Evolutionary conservation across 1,139 yeast genomes (phyloP).

Genomic region (Sugiyamaella grinbergsii): DNA sequence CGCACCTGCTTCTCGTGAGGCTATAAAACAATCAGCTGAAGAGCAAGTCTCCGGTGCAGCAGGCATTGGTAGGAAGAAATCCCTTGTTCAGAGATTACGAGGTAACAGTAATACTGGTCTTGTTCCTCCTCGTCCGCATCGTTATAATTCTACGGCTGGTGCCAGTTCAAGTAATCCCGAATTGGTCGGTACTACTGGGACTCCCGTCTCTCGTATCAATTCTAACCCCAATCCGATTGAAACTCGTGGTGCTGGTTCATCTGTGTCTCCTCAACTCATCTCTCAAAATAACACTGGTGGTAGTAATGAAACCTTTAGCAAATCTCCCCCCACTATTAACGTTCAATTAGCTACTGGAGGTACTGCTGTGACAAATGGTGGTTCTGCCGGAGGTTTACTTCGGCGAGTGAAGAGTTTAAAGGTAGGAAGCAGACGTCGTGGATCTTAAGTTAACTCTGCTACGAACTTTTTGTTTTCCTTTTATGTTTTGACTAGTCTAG

Average conservation of each 20-base stretch:
- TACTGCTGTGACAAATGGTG: constrained; percentile 2
- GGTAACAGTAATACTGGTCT: constrained; percentile 32
- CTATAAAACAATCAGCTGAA: constrained; percentile 46
- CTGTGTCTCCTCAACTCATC: constrained; percentile 16
- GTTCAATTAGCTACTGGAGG: constrained; percentile 11
- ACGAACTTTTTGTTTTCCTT: neutral
- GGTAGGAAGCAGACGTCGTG: constrained; percentile 46
- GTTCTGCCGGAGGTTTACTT: constrained; percentile 52
- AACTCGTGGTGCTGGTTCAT: constrained; percentile 19
- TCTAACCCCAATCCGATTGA: constrained; percentile 23
- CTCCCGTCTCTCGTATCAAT: constrained; percentile 24
- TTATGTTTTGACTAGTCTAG: neutral
- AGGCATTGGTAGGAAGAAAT: constrained; percentile 55
- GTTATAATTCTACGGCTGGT: constrained; percentile 17
- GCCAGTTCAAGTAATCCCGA: constrained; percentile 23
- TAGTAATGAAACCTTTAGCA: constrained; percentile 5
- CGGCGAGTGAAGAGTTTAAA: constrained; percentile 87
- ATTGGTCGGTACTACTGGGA: neutral
- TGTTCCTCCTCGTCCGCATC: constrained; percentile 23
- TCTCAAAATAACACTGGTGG: neutral
- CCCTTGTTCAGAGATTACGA: constrained; percentile 67
- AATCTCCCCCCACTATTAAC: constrained; percentile 8
- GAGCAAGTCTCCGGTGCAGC: constrained; percentile 30
- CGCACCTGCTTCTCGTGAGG: constrained; percentile 79
- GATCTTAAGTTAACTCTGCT: constrained; percentile 10